A percentile compares a stretch with the other conserved stretches of the same genome.
Conservation (phyloP, 306 rosid species). For the Pachyrhizus erosus region DNA sequence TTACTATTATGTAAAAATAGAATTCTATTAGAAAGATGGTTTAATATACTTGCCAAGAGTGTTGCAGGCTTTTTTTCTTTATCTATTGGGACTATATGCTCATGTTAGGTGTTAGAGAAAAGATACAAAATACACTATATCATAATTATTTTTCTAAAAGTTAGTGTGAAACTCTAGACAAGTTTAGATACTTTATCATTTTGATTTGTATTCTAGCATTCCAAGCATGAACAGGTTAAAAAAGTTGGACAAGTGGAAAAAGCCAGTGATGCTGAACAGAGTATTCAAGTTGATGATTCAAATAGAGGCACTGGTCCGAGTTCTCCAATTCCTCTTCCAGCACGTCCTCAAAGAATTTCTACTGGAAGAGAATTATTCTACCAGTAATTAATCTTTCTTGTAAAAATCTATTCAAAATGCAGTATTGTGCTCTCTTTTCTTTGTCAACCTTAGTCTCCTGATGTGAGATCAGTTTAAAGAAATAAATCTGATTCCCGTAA, state of each 20-base stretch:
- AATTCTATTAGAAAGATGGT: neutral
- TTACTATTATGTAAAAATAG: neutral
- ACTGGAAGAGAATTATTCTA: slow-evolving; percentile 64
- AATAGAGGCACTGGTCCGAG: slow-evolving; percentile 38
- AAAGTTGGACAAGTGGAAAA: slow-evolving; percentile 44
- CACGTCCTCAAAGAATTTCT: slow-evolving; percentile 39
- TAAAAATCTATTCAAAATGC: slow-evolving; percentile 20
- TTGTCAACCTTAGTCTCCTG: slow-evolving; percentile 26
- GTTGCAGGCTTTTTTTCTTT: neutral
- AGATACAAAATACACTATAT: neutral
- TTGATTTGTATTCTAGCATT: slow-evolving; percentile 47
- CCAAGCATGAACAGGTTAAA: slow-evolving; percentile 48
- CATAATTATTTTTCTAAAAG: neutral
- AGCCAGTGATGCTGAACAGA: slow-evolving; percentile 47
- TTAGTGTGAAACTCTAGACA: slow-evolving; percentile 1
- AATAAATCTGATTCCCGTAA: slow-evolving; percentile 31
- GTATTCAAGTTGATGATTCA: slow-evolving; percentile 40
- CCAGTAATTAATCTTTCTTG: slow-evolving; percentile 59
- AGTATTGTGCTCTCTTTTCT: slow-evolving; percentile 24
- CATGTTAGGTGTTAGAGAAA: neutral
- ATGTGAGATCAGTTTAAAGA: slow-evolving; percentile 1
- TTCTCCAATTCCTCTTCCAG: slow-evolving; percentile 72
- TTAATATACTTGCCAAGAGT: neutral
- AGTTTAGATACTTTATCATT: slow-evolving; percentile 12
- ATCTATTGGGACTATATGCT: slow-evolving; percentile 11